Conservation (phyloP, 345 rosid genomes). For the Noccaea caerulescens region DNA sequence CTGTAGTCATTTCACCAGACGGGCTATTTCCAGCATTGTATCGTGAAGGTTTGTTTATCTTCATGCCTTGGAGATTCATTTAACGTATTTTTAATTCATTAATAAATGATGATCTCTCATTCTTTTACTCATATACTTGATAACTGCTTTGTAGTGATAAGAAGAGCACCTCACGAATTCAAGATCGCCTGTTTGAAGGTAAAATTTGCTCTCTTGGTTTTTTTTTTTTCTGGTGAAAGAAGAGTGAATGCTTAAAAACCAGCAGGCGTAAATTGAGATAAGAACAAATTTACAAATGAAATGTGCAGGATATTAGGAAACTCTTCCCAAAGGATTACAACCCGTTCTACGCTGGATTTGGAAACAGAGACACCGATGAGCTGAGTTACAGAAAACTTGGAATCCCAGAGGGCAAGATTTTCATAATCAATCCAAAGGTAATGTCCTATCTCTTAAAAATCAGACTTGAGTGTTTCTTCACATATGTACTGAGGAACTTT, state of each 20-base stretch:
- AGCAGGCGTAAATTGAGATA: not conserved
- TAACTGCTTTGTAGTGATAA: constrained; percentile 61
- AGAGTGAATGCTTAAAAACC: not conserved
- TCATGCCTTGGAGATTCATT: constrained; percentile 28
- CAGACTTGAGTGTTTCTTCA: constrained; percentile 9
- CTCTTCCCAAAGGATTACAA: constrained; percentile 87
- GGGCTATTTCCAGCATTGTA: constrained; percentile 87
- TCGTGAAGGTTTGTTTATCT: constrained; percentile 81
- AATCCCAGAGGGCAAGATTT: constrained; percentile 89
- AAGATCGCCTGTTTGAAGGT: constrained; percentile 96
- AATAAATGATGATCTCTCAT: not conserved
- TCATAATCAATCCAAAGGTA: constrained; percentile 94
- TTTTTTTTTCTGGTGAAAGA: not conserved
- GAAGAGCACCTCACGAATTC: constrained; percentile 96
- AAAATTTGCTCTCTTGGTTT: not conserved
- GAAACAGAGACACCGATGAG: constrained; percentile 91
- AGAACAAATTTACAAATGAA: constrained; percentile 10
- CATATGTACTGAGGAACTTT: constrained; percentile 17
- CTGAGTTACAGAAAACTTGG: constrained; percentile 89
- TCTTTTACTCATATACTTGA: not conserved
- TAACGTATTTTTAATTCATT: not conserved
- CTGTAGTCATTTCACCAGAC: constrained; percentile 89
- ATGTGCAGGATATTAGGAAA: constrained; percentile 73
- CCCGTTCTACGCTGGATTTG: constrained; percentile 94
- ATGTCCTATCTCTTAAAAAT: constrained; percentile 9